Evolutionary conservation across 306 rosid species (phyloP), one percentile per base, ranked within the genome.

Genomic region (Phaseolus lunatus): DNA sequence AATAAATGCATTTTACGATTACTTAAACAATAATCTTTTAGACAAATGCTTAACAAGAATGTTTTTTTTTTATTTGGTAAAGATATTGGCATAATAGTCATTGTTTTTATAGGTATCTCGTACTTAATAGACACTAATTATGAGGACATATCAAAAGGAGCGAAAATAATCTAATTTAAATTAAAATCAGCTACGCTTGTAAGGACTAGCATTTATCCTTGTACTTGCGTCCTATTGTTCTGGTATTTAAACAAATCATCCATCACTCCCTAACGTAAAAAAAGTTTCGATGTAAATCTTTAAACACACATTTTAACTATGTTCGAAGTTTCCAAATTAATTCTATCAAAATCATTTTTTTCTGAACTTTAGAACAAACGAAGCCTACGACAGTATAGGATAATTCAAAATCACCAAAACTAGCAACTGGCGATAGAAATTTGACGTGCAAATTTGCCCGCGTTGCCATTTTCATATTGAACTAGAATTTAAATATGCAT

Each of bases 391-490:
- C 29, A 26, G n/a, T 44, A 52, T 10, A 5, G 15, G 1, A n/a
- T 31, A 19, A 43, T 58, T n/a, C 66, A 37, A 9, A 39, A 39
- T 41, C 68, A 57, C 68, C 68, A 57, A 57, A 72, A 73, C 10
- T 75, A 65, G 39, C 43, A 10, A 18, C 8, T 22, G 72, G 53
- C 26, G 19, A 47, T 5, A 47, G 7, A 16, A 48, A 1, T 15
- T 48, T 48, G 68, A 26, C 31, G 19, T 24, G 67, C 31, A 70
- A 37, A 31, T 31, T 43, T 43, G 11, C 20, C 22, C 29, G 31
- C 75, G 33, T 57, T 66, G 63, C 23, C 66, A 68, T 75, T 58
- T 61, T n/a, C 54, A 75, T 35, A 57, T 57, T 5, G 23, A 7
- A 7, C 50, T 37, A 26, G 49, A 56, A 20, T 54, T 23, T 37